Conservation (phyloP, 148 eudicot species). For the Diospyros lotus region DNA sequence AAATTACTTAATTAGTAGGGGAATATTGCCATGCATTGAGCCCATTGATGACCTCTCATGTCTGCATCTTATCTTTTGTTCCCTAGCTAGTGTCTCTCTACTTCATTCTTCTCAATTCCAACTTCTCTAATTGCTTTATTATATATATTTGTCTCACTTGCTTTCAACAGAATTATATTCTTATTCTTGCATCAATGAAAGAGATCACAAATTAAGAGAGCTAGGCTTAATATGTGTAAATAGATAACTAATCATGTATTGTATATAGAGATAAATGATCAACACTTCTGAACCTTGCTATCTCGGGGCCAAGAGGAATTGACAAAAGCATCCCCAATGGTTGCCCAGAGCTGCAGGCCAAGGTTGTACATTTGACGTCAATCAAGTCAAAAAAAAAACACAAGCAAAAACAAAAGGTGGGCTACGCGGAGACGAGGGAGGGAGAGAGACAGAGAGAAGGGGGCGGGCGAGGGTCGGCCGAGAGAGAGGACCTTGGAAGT, state of each 20-base stretch:
- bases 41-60: slow-evolving; percentile 2
- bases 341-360: slow-evolving; percentile 40
- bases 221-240: neutral
- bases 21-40: neutral
- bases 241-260: neutral
- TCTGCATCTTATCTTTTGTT: too few relatives aligned
- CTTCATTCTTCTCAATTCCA: too few relatives aligned
- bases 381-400: neutral
- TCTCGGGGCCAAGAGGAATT: slow-evolving; percentile 23
- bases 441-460: too few relatives aligned
- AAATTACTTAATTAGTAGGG: too few relatives aligned
- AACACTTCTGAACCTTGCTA: slow-evolving; percentile 45
- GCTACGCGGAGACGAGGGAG: too few relatives aligned
- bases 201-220: too few relatives aligned
- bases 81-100: too few relatives aligned
- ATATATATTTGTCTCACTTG: too few relatives aligned
- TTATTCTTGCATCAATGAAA: neutral
- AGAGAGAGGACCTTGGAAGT: too few relatives aligned
- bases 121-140: too few relatives aligned
- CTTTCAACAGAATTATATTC: too few relatives aligned
- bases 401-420: slow-evolving; percentile 8
- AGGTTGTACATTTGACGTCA: slow-evolving; percentile 40
- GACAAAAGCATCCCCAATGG: slow-evolving; percentile 15
- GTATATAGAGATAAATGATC: slow-evolving; percentile 24
- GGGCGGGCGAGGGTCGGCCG: too few relatives aligned